These are phyloP conservation scores for Harringtonia aguacate DNA, from an alignment of 2,329 filamentous ascomycete species.

Conservation along the genomic window DNA sequence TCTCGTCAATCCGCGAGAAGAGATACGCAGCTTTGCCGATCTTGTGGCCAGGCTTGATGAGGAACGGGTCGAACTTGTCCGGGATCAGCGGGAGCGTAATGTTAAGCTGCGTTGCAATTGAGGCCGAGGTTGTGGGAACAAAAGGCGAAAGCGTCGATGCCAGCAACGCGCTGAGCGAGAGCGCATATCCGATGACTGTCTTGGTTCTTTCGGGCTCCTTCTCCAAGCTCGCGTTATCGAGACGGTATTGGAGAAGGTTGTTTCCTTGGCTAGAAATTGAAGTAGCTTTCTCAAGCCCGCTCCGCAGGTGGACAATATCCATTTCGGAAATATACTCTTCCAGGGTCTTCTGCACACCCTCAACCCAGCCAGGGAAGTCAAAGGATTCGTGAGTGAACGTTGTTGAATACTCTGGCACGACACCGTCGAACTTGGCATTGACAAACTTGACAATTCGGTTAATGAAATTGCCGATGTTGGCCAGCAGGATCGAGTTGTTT, in stretches of 20 bases:
- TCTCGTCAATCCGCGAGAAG: conserved; percentile 61
- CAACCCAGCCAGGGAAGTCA: conserved; percentile 40
- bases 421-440: conserved; percentile 62
- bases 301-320: conserved; percentile 60
- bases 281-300: conserved; percentile 54
- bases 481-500: conserved; percentile 83
- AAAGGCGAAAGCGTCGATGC: conserved; percentile 73
- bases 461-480: conserved; percentile 66
- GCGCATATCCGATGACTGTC: conserved; percentile 61
- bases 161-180: conserved; percentile 76
- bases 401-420: conserved; percentile 50
- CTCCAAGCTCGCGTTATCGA: conserved; percentile 32
- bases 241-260: conserved; percentile 33
- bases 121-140: conserved; percentile 67
- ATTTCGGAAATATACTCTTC: conserved; percentile 56
- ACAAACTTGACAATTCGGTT: conserved; percentile 67
- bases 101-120: conserved; percentile 65
- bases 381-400: conserved; percentile 40
- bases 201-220: conserved; percentile 43
- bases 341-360: conserved; percentile 56
- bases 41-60: conserved; percentile 62
- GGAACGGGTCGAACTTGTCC: conserved; percentile 49
- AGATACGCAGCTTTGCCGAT: conserved; percentile 50
- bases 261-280: conserved; percentile 50
- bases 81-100: conserved; percentile 50